Conservation (phyloP, 1,284 basidiomycete species). For the Melanopsichium pennsylvanicum region DNA sequence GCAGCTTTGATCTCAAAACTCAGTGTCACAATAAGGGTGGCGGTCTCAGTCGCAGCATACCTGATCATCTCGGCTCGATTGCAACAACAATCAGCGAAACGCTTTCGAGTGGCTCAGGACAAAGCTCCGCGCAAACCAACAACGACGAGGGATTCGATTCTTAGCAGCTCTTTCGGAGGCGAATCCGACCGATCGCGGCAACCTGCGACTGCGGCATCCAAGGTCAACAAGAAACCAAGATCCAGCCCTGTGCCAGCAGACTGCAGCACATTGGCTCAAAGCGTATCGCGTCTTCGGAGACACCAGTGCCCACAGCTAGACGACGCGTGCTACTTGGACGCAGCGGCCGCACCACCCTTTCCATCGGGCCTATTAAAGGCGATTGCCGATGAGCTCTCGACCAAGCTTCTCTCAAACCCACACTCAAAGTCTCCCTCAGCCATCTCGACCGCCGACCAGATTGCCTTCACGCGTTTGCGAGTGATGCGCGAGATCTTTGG, state of each 20-base stretch:
- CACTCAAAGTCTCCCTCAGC: slow-evolving; percentile 62
- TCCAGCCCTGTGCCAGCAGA: background rate
- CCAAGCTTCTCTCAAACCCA: slow-evolving; percentile 60
- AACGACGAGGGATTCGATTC: no score
- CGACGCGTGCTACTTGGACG: slow-evolving; percentile 61
- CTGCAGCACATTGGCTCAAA: slow-evolving; percentile 1
- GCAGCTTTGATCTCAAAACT: slow-evolving; percentile 5
- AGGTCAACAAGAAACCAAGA: background rate
- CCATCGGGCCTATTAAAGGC: slow-evolving; percentile 44
- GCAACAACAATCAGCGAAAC: slow-evolving; percentile 16
- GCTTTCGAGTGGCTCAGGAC: slow-evolving; percentile 4
- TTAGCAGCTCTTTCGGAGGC: no score
- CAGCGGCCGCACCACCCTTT: slow-evolving; percentile 61
- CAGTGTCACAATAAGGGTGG: slow-evolving; percentile 2
- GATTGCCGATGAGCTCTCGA: slow-evolving; percentile 32
- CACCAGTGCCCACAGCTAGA: slow-evolving; percentile 28
- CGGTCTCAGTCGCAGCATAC: background rate
- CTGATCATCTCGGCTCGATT: slow-evolving; percentile 11
- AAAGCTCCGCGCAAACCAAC: background rate
- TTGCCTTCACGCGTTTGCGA: slow-evolving; percentile 45
- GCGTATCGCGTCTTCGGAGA: slow-evolving; percentile 11
- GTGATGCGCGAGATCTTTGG: slow-evolving; percentile 60
- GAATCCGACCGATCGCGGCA: no score
- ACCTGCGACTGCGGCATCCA: background rate
- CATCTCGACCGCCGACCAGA: slow-evolving; percentile 40